Percentiles rank a stretch among this genome's conserved stretches.
Conservation (phyloP, 2,329 filamentous ascomycete species). For the Microcyclospora tardicrescens region DNA sequence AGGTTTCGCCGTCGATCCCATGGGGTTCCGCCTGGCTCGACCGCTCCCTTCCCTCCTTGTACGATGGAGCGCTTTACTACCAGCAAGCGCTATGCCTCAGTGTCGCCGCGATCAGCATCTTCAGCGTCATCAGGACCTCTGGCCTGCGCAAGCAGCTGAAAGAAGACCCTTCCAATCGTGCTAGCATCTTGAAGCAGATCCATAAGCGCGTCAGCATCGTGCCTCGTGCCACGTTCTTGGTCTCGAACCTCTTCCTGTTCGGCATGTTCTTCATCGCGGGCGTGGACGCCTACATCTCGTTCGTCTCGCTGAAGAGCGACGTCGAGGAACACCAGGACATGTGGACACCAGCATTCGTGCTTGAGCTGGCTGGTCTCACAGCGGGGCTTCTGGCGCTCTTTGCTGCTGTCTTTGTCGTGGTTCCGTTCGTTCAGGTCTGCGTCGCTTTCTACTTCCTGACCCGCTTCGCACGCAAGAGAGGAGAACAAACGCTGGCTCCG, state of each 20-base stretch:
- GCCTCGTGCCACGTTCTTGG: constrained; percentile 5
- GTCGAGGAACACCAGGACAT: constrained; percentile 4
- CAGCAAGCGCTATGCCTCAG: neutral
- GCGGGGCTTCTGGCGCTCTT: constrained; percentile 8
- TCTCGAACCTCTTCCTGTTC: constrained; percentile 7
- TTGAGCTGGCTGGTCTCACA: constrained; percentile 5
- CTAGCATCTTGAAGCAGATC: neutral
- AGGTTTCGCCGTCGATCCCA: too few relatives aligned
- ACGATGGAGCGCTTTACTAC: too few relatives aligned
- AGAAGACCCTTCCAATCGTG: neutral
- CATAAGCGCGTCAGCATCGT: constrained; percentile 2
- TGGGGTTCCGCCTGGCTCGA: too few relatives aligned
- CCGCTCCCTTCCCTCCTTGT: too few relatives aligned
- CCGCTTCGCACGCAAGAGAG: constrained; percentile 1
- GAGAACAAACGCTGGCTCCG: constrained; percentile 3
- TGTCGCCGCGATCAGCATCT: neutral
- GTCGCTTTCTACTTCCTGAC: constrained; percentile 4
- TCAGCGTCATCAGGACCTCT: neutral
- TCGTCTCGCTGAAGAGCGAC: constrained; percentile 6
- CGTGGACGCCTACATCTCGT: constrained; percentile 8
- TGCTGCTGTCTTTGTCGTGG: constrained; percentile 8
- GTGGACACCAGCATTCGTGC: constrained; percentile 1
- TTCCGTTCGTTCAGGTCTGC: constrained; percentile 11
- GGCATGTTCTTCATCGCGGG: constrained; percentile 7
- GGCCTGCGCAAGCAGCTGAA: neutral